Base-by-base conservation (phyloP, 2,329 filamentous ascomycete species). In the Venturia asperata region DNA sequence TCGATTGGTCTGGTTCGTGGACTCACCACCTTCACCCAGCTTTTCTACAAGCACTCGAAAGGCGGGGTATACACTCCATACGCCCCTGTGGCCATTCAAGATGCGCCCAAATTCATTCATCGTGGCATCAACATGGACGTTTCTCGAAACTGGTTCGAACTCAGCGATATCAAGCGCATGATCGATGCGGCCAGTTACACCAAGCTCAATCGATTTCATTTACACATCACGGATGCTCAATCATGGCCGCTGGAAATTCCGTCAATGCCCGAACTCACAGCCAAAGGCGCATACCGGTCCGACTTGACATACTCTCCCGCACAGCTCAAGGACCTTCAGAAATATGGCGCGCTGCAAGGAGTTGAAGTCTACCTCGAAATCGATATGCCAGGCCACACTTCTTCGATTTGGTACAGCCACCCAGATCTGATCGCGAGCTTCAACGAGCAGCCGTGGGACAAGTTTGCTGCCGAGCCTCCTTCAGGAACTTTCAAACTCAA, bases 221-320 rank as follows among this genome's bases (percentile, higher is more conserved):
- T 93, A 64, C 91, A 95, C 78, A 82, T 88, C 66, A 94, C 90
- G 5, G 91, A 95, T 75, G 86, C 88, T 19, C 91, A 95, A 75
- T 90, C 90, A 4, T 95, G 91, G 88, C 91, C 91, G 0, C 79
- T 96, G 30, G 90, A 91, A 69, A 87, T 96, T 62, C 89, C 90
- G 0, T 76, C 88, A 2, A 76, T 96, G 67, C 89, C 91, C 3
- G 83, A 87, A 66, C 80, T 96, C 1, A 82, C 90, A 3, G 76
- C 80, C 63, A 87, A 90, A 73, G 91, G 91, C 43, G 87, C 90
- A 0, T 95, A 95, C 72, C 80, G 81, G 30, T 79, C 81, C 21
- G 83, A 83, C 58, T 79, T 90, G 63, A 83, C 85, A 0, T 96
- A 94, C 78, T 85, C 82, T 0, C 81, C 87, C 0, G 75, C 77